A percentile compares a stretch with the other conserved stretches of the same genome.
Conservation (phyloP, 1,139 yeast species). For the Lizanozyma gosingica region DNA sequence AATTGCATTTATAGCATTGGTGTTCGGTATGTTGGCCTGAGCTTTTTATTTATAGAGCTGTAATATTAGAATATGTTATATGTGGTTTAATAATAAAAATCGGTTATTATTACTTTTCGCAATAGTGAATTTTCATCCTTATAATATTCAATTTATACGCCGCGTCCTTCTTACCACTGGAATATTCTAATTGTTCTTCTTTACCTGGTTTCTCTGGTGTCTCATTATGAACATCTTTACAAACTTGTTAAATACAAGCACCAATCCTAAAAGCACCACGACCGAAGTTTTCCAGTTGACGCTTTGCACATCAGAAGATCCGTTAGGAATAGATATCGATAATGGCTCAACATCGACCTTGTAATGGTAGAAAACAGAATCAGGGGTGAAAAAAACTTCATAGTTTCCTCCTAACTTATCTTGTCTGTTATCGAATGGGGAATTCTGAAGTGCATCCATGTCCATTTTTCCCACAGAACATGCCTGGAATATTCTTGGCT, state of each 20-base stretch:
- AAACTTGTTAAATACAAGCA: neutral
- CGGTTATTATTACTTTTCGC: no score
- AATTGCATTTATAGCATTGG: neutral
- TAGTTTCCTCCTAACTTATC: conserved; percentile 8
- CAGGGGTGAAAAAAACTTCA: conserved; percentile 11
- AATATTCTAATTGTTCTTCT: neutral
- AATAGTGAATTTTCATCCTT: no score
- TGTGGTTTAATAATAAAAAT: no score
- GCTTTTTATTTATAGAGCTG: no score
- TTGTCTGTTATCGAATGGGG: conserved; percentile 10
- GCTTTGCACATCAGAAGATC: neutral
- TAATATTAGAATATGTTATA: no score
- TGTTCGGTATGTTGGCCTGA: neutral
- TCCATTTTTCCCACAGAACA: neutral
- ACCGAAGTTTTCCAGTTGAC: neutral
- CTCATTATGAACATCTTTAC: neutral
- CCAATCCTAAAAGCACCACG: neutral
- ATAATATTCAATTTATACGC: no score
- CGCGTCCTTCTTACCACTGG: no score
- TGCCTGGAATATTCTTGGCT: neutral
- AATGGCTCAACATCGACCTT: neutral
- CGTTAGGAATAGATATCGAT: neutral
- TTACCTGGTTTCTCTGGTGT: neutral
- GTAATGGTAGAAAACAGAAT: conserved; percentile 10
- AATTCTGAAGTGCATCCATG: neutral